These are phyloP conservation scores for Sclerotinia nivalis DNA, from an alignment of 2,329 filamentous ascomycete species.

Conservation along the genomic window DNA sequence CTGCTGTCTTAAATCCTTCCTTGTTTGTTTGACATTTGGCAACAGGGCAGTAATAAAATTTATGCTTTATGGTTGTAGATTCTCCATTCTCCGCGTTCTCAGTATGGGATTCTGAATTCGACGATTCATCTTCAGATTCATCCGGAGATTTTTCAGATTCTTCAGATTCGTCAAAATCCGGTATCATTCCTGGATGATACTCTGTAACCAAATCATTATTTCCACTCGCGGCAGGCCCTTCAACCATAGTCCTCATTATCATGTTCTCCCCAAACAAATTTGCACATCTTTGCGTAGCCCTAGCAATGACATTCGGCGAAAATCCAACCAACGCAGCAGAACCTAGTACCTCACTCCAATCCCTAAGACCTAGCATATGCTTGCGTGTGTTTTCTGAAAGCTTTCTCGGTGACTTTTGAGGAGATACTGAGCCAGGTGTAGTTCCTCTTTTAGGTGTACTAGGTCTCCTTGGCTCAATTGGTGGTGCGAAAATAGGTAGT, in stretches of 20 bases:
- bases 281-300: slow-evolving; percentile 72
- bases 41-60: slow-evolving; percentile 43
- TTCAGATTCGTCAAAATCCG: slow-evolving; percentile 25
- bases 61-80: neutral
- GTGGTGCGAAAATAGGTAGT: slow-evolving; percentile 43
- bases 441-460: slow-evolving; percentile 10
- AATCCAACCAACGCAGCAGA: slow-evolving; percentile 76
- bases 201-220: slow-evolving; percentile 24
- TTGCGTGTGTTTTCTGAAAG: slow-evolving; percentile 10
- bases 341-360: slow-evolving; percentile 85
- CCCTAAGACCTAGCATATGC: slow-evolving; percentile 46
- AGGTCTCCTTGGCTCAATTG: slow-evolving; percentile 11
- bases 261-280: slow-evolving; percentile 74
- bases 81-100: neutral
- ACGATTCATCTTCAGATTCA: slow-evolving; percentile 12
- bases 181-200: slow-evolving; percentile 37
- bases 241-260: slow-evolving; percentile 46
- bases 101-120: neutral
- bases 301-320: slow-evolving; percentile 61
- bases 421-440: slow-evolving; percentile 6
- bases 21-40: slow-evolving; percentile 43
- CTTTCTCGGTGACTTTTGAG: slow-evolving; percentile 22
- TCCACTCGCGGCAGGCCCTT: slow-evolving; percentile 27
- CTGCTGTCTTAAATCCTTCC: slow-evolving; percentile 44
- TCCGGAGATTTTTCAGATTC: neutral